These are phyloP conservation scores for Cajanus cajan DNA, from an alignment of 306 rosid species.

Conservation along the genomic window DNA sequence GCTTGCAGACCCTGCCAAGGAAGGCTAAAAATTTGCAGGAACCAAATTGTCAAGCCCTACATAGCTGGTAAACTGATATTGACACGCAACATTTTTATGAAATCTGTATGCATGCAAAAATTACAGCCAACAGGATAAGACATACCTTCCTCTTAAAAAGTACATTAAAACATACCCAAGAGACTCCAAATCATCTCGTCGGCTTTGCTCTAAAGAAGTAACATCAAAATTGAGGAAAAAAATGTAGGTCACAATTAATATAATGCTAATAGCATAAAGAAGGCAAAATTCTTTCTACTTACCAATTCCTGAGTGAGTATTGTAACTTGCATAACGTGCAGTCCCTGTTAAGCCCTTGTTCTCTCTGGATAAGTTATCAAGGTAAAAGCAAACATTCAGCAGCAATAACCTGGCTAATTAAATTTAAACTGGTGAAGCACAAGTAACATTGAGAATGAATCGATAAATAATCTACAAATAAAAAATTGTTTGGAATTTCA, in stretches of 20 bases:
- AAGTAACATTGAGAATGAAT: not conserved
- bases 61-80: not conserved
- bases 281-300: not conserved
- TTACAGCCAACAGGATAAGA: not conserved
- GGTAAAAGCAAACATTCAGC: slow-evolving; percentile 30
- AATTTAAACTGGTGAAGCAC: not conserved
- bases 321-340: slow-evolving; percentile 79
- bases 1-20: slow-evolving; percentile 93
- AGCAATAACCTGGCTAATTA: not conserved
- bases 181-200: slow-evolving; percentile 44
- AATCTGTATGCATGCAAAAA: not conserved
- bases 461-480: not conserved
- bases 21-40: slow-evolving; percentile 53
- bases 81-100: not conserved
- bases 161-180: slow-evolving; percentile 41
- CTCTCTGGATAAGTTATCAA: slow-evolving; percentile 57
- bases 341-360: slow-evolving; percentile 82
- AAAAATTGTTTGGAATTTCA: not conserved
- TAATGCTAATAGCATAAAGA: not conserved
- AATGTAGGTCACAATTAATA: not conserved
- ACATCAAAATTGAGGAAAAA: not conserved
- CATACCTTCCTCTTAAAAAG: slow-evolving; percentile 41
- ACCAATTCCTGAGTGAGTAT: slow-evolving; percentile 64
- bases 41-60: slow-evolving; percentile 17
- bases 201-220: slow-evolving; percentile 33